Evolutionary conservation across 768 basidiomycete genomes (phyloP).

Genomic region (Naganishia randhawae): DNA sequence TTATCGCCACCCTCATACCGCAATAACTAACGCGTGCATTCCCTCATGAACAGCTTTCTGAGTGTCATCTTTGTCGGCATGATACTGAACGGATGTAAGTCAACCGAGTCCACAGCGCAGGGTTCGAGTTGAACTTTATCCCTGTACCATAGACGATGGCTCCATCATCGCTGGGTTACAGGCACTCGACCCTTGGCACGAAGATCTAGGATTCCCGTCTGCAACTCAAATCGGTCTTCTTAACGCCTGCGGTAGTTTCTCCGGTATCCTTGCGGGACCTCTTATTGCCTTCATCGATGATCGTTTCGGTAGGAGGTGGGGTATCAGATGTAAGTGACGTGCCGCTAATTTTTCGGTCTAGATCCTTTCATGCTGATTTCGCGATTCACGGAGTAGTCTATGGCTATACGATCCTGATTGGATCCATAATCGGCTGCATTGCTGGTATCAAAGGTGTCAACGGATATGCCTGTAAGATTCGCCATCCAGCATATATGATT

Average conservation of each 20-base stretch:
- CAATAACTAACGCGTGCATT: not conserved
- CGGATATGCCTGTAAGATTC: conserved; percentile 50
- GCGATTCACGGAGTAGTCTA: conserved; percentile 40
- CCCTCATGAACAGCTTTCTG: conserved; percentile 41
- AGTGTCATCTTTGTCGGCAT: conserved; percentile 51
- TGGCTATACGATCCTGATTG: conserved; percentile 46
- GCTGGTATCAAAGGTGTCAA: conserved; percentile 48
- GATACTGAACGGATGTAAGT: conserved; percentile 51
- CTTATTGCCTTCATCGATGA: conserved; percentile 50
- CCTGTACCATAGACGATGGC: conserved; percentile 42
- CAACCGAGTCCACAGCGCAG: not conserved
- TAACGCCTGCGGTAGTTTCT: conserved; percentile 47
- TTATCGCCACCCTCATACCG: too few species aligned
- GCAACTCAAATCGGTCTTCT: conserved; percentile 46
- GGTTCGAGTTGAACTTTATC: not conserved
- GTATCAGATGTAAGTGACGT: conserved; percentile 48
- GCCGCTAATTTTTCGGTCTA: not conserved
- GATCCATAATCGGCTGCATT: conserved; percentile 49
- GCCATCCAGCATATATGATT: not conserved
- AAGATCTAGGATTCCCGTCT: conserved; percentile 47
- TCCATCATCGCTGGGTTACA: conserved; percentile 49
- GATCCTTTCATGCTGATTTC: not conserved
- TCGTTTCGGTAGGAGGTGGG: conserved; percentile 49
- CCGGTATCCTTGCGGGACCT: conserved; percentile 50
- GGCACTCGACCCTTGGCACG: conserved; percentile 50